A percentile compares a stretch with the other conserved stretches of the same genome.
These are phyloP conservation scores for Aspergillus wentii DNA, from an alignment of 495 filamentous ascomycete genomes.

Conservation along the genomic window DNA sequence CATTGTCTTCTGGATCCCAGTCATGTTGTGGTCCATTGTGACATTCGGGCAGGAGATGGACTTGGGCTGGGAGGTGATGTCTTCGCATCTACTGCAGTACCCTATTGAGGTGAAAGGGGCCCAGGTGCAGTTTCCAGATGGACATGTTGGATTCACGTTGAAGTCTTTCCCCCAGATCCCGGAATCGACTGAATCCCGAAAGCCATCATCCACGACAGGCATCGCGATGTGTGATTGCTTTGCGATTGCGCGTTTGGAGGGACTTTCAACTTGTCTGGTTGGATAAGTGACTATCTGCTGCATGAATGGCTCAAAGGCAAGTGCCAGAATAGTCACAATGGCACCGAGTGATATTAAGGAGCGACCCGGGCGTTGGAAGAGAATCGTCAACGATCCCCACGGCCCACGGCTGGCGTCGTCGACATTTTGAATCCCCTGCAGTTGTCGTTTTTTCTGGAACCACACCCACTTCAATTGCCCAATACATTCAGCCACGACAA, in stretches of 20 bases:
- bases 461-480: conserved; percentile 36
- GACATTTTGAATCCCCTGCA: conserved; percentile 24
- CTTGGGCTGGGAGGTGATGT: conserved; percentile 1
- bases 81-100: conserved; percentile 4
- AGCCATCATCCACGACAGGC: no score
- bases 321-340: conserved; percentile 13
- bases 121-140: conserved; percentile 8
- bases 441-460: conserved; percentile 15
- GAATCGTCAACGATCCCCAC: conserved; percentile 27
- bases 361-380: conserved; percentile 11
- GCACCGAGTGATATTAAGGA: conserved; percentile 20
- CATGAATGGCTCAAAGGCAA: conserved; percentile 28
- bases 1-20: not conserved
- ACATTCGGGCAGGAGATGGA: not conserved
- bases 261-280: not conserved
- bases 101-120: conserved; percentile 1
- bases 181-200: conserved; percentile 11
- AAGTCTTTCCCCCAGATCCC: not conserved
- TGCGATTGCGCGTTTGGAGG: not conserved
- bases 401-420: conserved; percentile 37
- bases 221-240: not conserved
- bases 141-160: not conserved
- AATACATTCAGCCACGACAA: conserved; percentile 18
- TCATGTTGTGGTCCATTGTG: not conserved
- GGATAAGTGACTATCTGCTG: conserved; percentile 27